Conservation (phyloP, 2,329 filamentous ascomycete species). For the Aspergillus sp. region DNA sequence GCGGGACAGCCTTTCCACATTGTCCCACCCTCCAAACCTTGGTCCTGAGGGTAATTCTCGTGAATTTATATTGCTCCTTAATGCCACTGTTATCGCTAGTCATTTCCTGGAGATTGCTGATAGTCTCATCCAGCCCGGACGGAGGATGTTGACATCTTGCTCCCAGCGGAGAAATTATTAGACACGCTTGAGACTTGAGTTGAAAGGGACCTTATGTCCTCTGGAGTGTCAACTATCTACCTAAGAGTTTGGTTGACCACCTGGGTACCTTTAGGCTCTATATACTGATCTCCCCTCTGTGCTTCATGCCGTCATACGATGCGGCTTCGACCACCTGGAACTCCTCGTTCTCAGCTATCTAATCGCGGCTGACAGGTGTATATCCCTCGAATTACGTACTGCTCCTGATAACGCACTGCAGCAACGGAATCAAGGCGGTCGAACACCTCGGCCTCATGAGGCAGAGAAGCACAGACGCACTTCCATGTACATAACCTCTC, state of each 20-base stretch:
- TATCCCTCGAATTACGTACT: constrained; percentile 8
- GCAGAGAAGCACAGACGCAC: constrained; percentile 10
- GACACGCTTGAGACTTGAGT: background rate
- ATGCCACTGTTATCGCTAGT: background rate
- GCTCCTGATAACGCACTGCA: constrained; percentile 12
- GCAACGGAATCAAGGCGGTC: constrained; percentile 7
- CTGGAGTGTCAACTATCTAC: background rate
- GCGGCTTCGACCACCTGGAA: background rate
- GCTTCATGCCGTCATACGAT: constrained; percentile 7
- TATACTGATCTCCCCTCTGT: background rate
- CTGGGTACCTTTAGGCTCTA: background rate
- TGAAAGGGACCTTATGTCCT: background rate
- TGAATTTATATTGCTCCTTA: constrained; percentile 1
- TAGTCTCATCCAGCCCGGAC: background rate
- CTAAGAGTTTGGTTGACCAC: background rate
- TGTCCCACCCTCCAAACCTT: constrained; percentile 21
- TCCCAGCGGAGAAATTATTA: background rate
- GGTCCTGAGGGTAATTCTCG: constrained; percentile 2
- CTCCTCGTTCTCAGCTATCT: background rate
- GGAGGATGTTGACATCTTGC: background rate
- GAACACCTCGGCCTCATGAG: constrained; percentile 15
- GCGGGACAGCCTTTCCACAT: constrained; percentile 20
- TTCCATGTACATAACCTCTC: background rate
- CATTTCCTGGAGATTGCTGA: background rate
- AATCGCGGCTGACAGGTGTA: background rate